Conservation (phyloP, 192 early-diverging fungal genomes). For the Coemansia sp. region DNA sequence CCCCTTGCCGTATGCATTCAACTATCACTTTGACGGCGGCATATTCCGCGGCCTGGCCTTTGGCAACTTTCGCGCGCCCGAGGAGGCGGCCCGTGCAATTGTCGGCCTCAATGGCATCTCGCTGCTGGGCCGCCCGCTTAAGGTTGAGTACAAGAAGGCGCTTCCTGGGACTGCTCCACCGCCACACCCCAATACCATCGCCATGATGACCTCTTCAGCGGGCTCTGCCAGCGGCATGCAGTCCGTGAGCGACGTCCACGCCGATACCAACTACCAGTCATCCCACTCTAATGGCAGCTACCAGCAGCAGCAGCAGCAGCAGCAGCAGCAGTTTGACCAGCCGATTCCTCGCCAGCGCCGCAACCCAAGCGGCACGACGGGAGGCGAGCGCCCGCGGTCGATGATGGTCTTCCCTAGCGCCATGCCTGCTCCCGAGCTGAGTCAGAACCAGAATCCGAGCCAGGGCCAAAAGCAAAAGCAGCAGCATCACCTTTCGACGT, state of each 20-base stretch:
- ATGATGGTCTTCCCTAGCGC: conserved; percentile 52
- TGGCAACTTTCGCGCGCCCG: conserved; percentile 75
- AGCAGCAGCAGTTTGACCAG: conserved; percentile 38
- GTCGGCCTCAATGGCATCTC: conserved; percentile 69
- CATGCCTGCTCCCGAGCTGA: conserved; percentile 35
- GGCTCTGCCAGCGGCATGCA: conserved; percentile 2
- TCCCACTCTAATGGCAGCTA: background rate
- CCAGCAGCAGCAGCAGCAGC: conserved; percentile 38
- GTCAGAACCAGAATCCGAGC: background rate
- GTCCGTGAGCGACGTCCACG: conserved; percentile 3
- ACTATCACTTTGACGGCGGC: conserved; percentile 80
- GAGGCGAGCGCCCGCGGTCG: conserved; percentile 31
- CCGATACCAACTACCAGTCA: background rate
- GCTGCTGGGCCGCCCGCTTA: conserved; percentile 68
- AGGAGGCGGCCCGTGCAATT: conserved; percentile 71
- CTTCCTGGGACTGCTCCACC: conserved; percentile 61
- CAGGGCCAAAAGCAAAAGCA: conserved; percentile 10
- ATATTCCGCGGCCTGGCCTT: conserved; percentile 79
- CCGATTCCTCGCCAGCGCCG: conserved; percentile 44
- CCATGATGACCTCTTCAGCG: conserved; percentile 45
- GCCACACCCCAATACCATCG: conserved; percentile 57
- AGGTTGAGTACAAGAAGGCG: conserved; percentile 79
- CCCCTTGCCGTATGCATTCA: conserved; percentile 76
- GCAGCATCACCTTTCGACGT: conserved; percentile 9
- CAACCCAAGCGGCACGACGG: conserved; percentile 29